Evolutionary conservation across 2,329 filamentous ascomycete species (phyloP).

Genomic region (Fusarium papillatum): DNA sequence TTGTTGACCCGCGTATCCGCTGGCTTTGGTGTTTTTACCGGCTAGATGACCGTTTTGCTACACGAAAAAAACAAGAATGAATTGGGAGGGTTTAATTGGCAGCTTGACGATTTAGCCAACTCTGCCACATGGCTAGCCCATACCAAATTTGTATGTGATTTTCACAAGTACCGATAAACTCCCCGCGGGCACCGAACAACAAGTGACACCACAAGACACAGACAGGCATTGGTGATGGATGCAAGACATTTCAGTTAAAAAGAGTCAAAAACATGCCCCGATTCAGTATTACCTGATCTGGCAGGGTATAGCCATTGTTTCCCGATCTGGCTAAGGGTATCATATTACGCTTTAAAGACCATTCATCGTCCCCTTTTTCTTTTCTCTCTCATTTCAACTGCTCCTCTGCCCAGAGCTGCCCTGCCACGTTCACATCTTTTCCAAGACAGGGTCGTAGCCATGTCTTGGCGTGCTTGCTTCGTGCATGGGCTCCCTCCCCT

Average conservation of each 20-base stretch:
- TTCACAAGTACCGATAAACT: slow-evolving; percentile 26
- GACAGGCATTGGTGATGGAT: background rate
- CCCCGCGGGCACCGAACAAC: slow-evolving; percentile 7
- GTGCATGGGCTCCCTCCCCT: background rate
- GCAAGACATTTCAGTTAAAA: background rate
- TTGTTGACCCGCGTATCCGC: background rate
- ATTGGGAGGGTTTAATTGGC: slow-evolving; percentile 11
- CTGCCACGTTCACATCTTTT: slow-evolving; percentile 4
- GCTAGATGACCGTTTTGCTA: background rate
- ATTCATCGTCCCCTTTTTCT: slow-evolving; percentile 9
- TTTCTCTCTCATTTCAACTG: background rate
- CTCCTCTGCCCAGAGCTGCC: background rate
- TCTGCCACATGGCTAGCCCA: slow-evolving; percentile 3
- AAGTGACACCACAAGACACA: slow-evolving; percentile 4
- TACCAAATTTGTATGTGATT: slow-evolving; percentile 15
- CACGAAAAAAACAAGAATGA: background rate
- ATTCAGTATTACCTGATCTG: slow-evolving; percentile 23
- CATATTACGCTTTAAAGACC: slow-evolving; percentile 34
- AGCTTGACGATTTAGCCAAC: background rate
- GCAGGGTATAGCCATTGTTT: slow-evolving; percentile 15
- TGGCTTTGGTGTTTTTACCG: background rate
- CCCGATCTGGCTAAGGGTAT: slow-evolving; percentile 32
- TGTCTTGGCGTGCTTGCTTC: background rate
- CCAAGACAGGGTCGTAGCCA: slow-evolving; percentile 4
- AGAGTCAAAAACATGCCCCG: background rate